These are phyloP conservation scores for Trametes pubescens DNA, from an alignment of 1,284 basidiomycete genomes.

Conservation along the genomic window DNA sequence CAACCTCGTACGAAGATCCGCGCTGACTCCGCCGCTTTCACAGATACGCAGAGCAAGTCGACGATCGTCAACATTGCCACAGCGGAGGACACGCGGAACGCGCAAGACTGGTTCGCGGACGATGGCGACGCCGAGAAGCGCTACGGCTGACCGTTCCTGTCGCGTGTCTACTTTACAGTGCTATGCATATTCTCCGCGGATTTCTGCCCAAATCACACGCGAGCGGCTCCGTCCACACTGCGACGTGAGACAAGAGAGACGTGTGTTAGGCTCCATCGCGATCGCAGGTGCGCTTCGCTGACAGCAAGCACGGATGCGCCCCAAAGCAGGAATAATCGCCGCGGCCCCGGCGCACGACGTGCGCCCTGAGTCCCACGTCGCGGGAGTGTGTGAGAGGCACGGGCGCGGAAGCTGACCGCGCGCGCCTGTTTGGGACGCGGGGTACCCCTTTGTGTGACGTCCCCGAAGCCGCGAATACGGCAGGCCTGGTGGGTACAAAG, in stretches of 20 bases:
- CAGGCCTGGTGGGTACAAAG: slow-evolving; percentile 2
- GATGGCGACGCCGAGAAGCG: slow-evolving; percentile 48
- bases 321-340: neutral
- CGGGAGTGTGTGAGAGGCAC: neutral
- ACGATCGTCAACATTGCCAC: slow-evolving; percentile 75
- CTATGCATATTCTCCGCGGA: neutral
- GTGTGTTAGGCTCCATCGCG: neutral
- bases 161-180: neutral
- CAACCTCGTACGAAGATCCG: neutral
- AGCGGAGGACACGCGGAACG: slow-evolving; percentile 59
- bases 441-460: neutral
- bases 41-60: slow-evolving; percentile 85
- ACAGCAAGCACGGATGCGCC: slow-evolving; percentile 1
- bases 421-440: neutral
- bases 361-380: neutral
- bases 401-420: neutral
- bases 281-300: slow-evolving; percentile 3
- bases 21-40: neutral
- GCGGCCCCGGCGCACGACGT: neutral
- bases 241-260: neutral
- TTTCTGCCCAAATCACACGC: neutral
- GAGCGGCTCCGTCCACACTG: neutral
- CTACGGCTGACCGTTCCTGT: slow-evolving; percentile 36
- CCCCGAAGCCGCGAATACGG: neutral
- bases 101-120: slow-evolving; percentile 81